These are phyloP conservation scores for Graphilbum fragrans DNA, from an alignment of 2,329 filamentous ascomycete species.

Conservation along the genomic window DNA sequence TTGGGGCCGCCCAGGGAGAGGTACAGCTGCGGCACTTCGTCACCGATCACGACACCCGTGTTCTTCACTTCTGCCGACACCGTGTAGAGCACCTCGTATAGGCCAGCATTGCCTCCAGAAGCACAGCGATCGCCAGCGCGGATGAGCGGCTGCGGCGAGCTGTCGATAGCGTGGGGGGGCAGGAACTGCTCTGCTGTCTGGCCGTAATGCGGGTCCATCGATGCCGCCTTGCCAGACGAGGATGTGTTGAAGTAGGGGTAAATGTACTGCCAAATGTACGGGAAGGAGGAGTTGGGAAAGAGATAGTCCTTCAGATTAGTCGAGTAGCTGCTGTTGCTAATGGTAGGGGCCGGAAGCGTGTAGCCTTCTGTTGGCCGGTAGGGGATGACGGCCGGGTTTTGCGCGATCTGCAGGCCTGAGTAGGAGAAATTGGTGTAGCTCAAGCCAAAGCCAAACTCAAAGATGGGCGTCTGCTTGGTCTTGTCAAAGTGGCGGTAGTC, in stretches of 20 bases:
- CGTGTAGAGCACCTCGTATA: slow-evolving; percentile 59
- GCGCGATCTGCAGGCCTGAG: slow-evolving; percentile 47
- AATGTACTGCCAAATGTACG: slow-evolving; percentile 42
- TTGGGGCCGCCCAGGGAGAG: slow-evolving; percentile 66
- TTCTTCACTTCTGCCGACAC: slow-evolving; percentile 60
- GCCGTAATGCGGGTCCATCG: slow-evolving; percentile 48
- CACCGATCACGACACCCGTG: slow-evolving; percentile 50
- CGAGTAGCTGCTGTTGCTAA: slow-evolving; percentile 50
- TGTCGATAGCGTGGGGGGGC: slow-evolving; percentile 44
- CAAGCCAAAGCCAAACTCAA: slow-evolving; percentile 71
- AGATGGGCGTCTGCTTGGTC: slow-evolving; percentile 53
- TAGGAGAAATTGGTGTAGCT: slow-evolving; percentile 72
- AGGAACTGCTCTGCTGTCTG: slow-evolving; percentile 43
- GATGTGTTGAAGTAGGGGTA: slow-evolving; percentile 62
- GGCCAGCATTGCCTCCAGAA: slow-evolving; percentile 49
- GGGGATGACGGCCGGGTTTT: slow-evolving; percentile 30
- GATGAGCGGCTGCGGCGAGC: slow-evolving; percentile 41
- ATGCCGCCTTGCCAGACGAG: slow-evolving; percentile 40
- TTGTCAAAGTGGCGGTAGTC: slow-evolving; percentile 70
- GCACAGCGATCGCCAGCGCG: slow-evolving; percentile 30
- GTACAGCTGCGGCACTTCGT: slow-evolving; percentile 69
- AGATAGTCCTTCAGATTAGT: slow-evolving; percentile 52
- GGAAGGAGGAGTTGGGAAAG: slow-evolving; percentile 48
- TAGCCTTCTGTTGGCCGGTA: slow-evolving; percentile 49
- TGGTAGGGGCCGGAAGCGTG: slow-evolving; percentile 48